phyloP scores from a whole-genome alignment of 73 alveolate species.

The Blepharisma stoltei region DNA sequence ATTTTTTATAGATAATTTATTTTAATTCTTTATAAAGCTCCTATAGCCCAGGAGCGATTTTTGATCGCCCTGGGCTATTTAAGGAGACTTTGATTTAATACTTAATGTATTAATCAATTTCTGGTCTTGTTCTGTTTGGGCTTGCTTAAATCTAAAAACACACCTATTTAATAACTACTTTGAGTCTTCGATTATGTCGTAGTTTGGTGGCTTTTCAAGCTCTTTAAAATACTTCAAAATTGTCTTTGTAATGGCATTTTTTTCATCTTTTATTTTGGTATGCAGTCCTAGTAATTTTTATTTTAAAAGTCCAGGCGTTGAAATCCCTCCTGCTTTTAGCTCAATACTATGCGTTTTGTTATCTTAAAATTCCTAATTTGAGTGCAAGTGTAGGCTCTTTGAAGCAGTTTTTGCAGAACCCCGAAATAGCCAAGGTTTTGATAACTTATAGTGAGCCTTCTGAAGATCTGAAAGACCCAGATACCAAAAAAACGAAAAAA shows the following conservation, averaged over 20 bases:
- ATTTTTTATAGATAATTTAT: no score
- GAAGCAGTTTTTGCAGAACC: no score
- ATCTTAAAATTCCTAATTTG: no score
- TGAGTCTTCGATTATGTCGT: not conserved
- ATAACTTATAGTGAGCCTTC: no score
- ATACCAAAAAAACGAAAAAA: no score
- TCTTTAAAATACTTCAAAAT: not conserved
- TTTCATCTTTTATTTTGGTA: not conserved
- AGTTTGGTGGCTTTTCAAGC: not conserved
- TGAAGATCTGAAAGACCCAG: no score
- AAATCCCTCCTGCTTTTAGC: not conserved
- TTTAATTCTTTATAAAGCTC: no score
- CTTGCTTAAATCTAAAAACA: not conserved
- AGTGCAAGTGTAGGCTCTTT: no score
- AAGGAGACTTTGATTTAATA: no score
- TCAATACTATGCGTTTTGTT: not conserved
- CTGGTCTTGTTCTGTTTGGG: not conserved
- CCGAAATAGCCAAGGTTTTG: no score
- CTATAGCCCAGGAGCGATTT: no score
- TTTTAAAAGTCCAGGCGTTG: not conserved
- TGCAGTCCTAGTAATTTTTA: not conserved
- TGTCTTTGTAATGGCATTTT: not conserved
- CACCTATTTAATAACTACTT: not conserved
- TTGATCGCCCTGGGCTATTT: no score
- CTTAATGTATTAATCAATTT: not conserved